Base-by-base conservation (phyloP, 768 basidiomycete species). In the Trametes coccinea region DNA sequence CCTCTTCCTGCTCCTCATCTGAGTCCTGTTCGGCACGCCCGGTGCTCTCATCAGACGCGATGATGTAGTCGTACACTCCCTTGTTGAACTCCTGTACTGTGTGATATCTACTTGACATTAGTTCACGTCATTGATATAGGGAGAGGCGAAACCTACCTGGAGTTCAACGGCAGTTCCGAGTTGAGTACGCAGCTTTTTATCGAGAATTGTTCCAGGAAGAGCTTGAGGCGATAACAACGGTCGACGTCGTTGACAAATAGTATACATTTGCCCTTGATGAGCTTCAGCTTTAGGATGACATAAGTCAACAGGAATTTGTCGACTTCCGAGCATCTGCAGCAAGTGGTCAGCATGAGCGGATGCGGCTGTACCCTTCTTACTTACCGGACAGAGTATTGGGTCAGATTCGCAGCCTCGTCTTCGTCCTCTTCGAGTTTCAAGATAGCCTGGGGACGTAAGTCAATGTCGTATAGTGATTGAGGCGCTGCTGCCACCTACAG, bases 51-150 rank as follows among this genome's bases (percentile, higher is more conserved):
- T 98, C 96, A 9, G 95, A 96, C 0, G 97, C 97, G 56, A 99
- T 97, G 64, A 98, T 94, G 73, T 98, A 98, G 72, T 99, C 95
- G 68, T 98, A 98, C 7, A 97, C 93, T 2, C 97, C 97, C 67
- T 93, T 92, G 75, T 99, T 99, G 71, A 99, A 99, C 74, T 98
- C 97, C 68, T 99, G 95, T 1, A 99, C 97, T 2, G 90, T 89
- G 70, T 99, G 97, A 70, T 95, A 97, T 74, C 93, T 94, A 13
- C 22, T 11, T 5, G 14, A 1, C 4, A 6, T 30, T 13, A 48
- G 49, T 70, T 31, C 69, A 65, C 30, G 44, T 22, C 9, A 53
- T 6, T 5, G 11, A 2, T n/a, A 44, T 39, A 30, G 27, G 2
- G 53, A 55, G 39, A 11, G 2, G 30, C 14, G 5, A 5, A 30